Conservation (phyloP, 2,329 filamentous ascomycete genomes). For the Samsoniella hepiali region DNA sequence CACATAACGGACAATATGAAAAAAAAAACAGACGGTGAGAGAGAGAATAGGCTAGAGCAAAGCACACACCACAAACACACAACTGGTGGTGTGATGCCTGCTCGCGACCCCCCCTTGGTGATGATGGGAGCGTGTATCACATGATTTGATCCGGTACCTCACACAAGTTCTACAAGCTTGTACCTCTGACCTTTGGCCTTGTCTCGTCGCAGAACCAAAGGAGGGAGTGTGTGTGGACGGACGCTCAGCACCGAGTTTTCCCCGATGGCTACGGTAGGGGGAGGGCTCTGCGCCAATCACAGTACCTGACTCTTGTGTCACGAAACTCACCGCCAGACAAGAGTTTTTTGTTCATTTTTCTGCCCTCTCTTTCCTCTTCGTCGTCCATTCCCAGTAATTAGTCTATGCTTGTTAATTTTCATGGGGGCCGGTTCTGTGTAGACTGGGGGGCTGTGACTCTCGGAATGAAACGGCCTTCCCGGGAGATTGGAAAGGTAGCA, state of each 20-base stretch:
- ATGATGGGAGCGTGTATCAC: background rate
- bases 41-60: background rate
- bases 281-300: conserved; percentile 1
- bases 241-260: conserved; percentile 13
- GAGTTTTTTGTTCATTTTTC: background rate
- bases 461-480: background rate
- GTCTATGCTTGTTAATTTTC: background rate
- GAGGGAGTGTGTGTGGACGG: no score
- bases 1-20: background rate
- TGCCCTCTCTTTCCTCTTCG: background rate
- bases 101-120: no score
- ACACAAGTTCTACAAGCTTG: background rate
- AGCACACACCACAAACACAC: background rate
- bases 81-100: background rate
- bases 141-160: background rate
- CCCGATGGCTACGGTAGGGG: background rate
- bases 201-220: background rate
- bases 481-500: background rate
- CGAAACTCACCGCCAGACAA: conserved; percentile 14
- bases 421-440: background rate
- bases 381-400: background rate
- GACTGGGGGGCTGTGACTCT: background rate
- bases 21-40: background rate
- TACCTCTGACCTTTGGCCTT: background rate
- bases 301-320: background rate